Percentiles rank a stretch among this genome's conserved stretches.
Evolutionary conservation across 208 protist genomes (phyloP).

Genomic region (Crithidia bombi): DNA sequence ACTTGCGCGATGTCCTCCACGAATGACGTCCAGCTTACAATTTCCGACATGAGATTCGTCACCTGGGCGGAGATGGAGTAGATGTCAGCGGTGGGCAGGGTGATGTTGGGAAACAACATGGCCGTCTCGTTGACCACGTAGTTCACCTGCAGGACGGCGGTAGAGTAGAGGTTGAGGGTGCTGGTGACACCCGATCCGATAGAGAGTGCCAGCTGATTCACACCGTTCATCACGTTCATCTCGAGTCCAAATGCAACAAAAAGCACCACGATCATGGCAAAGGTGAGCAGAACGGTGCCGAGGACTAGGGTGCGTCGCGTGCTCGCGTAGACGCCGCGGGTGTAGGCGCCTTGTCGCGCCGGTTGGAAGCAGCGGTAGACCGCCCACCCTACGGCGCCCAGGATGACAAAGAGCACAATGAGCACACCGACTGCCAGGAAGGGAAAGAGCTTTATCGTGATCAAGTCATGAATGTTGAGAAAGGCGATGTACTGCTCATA

Average conservation of each 20-base stretch:
- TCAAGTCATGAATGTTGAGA: slow-evolving; percentile 31
- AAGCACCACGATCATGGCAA: slow-evolving; percentile 30
- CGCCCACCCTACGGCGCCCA: slow-evolving; percentile 18
- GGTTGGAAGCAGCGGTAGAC: slow-evolving; percentile 26
- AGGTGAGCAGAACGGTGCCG: slow-evolving; percentile 12
- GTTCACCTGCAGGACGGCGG: slow-evolving; percentile 22
- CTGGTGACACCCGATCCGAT: slow-evolving; percentile 19
- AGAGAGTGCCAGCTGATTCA: slow-evolving; percentile 30
- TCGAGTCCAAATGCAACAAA: slow-evolving; percentile 38
- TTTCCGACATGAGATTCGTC: slow-evolving; percentile 21
- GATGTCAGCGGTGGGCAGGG: slow-evolving; percentile 22
- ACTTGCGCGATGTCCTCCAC: slow-evolving; percentile 40
- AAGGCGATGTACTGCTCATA: slow-evolving; percentile 38
- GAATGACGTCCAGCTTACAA: slow-evolving; percentile 28
- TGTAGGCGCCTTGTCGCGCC: slow-evolving; percentile 15
- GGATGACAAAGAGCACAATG: slow-evolving; percentile 28
- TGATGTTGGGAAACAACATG: slow-evolving; percentile 30
- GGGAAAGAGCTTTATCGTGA: slow-evolving; percentile 38
- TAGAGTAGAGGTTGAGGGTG: slow-evolving; percentile 26
- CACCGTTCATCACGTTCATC: slow-evolving; percentile 35
- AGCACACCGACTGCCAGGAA: slow-evolving; percentile 33
- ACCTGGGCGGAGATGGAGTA: slow-evolving; percentile 7
- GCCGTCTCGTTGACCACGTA: slow-evolving; percentile 29
- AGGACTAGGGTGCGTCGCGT: slow-evolving; percentile 5
- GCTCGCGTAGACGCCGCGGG: slow-evolving; percentile 17